Evolutionary conservation across 495 filamentous ascomycete genomes (phyloP).

Genomic region (Sordaria brevicollis): DNA sequence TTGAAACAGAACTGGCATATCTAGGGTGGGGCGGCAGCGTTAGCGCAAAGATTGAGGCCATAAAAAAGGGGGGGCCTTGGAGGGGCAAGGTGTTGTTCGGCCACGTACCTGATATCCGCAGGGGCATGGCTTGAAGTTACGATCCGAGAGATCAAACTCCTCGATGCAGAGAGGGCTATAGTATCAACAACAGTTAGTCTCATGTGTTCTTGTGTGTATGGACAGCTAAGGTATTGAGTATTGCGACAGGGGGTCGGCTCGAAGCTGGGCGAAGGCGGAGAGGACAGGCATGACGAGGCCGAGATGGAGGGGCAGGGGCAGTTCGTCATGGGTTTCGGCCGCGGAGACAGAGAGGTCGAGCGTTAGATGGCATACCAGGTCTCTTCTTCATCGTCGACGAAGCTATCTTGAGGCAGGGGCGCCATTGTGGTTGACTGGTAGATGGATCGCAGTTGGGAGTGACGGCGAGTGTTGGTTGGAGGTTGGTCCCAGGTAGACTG

Average conservation of each 20-base stretch:
- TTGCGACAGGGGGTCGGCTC: background rate
- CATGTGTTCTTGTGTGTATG: background rate
- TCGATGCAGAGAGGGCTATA: constrained; percentile 91
- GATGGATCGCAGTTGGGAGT: constrained; percentile 10
- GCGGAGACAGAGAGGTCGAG: background rate
- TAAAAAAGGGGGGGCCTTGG: constrained; percentile 4
- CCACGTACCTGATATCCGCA: constrained; percentile 88
- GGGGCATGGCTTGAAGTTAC: constrained; percentile 94
- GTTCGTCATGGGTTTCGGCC: background rate
- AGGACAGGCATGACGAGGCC: background rate
- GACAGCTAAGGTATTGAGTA: constrained; percentile 8
- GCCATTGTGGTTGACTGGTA: constrained; percentile 43
- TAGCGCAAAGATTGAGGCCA: constrained; percentile 7
- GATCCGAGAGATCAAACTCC: constrained; percentile 94
- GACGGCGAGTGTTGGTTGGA: background rate
- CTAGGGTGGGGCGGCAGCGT: constrained; percentile 32
- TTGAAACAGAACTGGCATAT: constrained; percentile 99
- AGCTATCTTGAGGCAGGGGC: constrained; percentile 76
- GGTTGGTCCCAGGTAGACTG: constrained; percentile 3
- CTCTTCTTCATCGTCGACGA: constrained; percentile 96
- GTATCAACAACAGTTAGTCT: background rate
- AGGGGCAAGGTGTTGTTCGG: background rate
- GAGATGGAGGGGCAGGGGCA: background rate
- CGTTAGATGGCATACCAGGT: constrained; percentile 55
- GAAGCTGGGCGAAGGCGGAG: constrained; percentile 4